Conservation (phyloP, 176 grass and related monocot genomes). For the Oryza brachyantha region DNA sequence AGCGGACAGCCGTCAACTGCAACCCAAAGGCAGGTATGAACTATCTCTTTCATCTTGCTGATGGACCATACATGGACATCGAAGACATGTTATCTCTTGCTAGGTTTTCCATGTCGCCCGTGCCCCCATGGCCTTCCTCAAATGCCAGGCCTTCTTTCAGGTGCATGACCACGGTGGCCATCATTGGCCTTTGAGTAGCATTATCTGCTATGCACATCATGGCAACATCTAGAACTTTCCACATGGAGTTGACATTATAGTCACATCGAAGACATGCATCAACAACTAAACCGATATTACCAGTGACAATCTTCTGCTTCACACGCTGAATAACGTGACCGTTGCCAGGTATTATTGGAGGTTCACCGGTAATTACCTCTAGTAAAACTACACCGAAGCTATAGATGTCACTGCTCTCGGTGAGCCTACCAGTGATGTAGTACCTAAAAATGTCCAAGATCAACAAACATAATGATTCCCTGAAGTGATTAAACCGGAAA, state of each 20-base stretch:
- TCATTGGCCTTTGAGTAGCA: too few species aligned
- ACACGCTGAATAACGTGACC: background rate
- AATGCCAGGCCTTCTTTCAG: too few species aligned
- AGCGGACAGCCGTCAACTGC: too few species aligned
- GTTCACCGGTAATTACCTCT: conserved; percentile 18
- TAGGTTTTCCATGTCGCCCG: background rate
- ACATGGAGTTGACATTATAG: too few species aligned
- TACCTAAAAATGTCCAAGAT: background rate
- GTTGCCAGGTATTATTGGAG: background rate
- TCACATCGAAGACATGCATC: background rate
- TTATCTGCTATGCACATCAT: too few species aligned
- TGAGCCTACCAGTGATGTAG: background rate
- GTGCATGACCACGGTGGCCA: too few species aligned
- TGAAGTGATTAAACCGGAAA: background rate
- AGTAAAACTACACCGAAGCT: conserved; percentile 17
- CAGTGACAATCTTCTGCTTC: background rate
- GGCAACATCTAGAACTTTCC: too few species aligned
- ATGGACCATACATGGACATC: background rate
- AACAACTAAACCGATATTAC: background rate
- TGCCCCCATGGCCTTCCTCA: background rate
- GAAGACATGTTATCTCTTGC: background rate
- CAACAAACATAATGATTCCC: too few species aligned
- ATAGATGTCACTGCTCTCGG: conserved; percentile 2
- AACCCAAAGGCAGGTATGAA: too few species aligned
- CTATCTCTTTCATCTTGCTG: background rate